phyloP scores from a whole-genome alignment of 2,329 filamentous ascomycete species.

The Pseudogymnoascus sp. region DNA sequence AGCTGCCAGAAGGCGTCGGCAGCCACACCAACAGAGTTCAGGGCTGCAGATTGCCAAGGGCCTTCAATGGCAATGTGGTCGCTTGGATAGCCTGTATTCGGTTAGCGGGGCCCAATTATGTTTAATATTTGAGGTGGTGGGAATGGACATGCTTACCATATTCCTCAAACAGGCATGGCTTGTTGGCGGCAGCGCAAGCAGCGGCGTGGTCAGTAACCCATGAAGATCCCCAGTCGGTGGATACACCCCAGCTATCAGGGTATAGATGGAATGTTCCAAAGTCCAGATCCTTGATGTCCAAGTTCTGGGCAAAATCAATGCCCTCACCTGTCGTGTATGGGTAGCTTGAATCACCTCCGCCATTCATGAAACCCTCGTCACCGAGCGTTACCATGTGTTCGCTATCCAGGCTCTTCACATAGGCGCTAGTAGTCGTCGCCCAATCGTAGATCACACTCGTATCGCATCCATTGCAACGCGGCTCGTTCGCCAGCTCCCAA shows the following conservation, averaged over 20 bases:
- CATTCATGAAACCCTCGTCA: constrained; percentile 51
- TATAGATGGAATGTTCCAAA: constrained; percentile 50
- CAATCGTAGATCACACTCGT: constrained; percentile 53
- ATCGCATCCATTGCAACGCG: constrained; percentile 55
- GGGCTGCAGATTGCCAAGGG: constrained; percentile 22
- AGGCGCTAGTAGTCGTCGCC: constrained; percentile 50
- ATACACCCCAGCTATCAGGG: constrained; percentile 35
- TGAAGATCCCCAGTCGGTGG: constrained; percentile 35
- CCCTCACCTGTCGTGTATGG: constrained; percentile 35
- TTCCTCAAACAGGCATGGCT: constrained; percentile 36
- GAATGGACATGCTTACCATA: constrained; percentile 28
- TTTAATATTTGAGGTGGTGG: background rate
- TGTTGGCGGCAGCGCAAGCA: constrained; percentile 32
- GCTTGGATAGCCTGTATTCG: background rate
- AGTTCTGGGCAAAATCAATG: constrained; percentile 41
- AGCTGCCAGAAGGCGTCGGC: constrained; percentile 29
- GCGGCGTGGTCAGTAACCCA: constrained; percentile 42
- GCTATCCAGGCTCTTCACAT: constrained; percentile 57
- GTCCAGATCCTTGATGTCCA: constrained; percentile 42
- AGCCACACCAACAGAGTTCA: constrained; percentile 19
- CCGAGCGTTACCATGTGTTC: constrained; percentile 57
- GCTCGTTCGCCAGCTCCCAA: constrained; percentile 65
- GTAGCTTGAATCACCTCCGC: constrained; percentile 32
- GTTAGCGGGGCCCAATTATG: background rate
- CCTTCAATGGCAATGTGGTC: constrained; percentile 11